Conservation (phyloP, 176 grass and related monocot genomes). For the Aegilops umbellulata region DNA sequence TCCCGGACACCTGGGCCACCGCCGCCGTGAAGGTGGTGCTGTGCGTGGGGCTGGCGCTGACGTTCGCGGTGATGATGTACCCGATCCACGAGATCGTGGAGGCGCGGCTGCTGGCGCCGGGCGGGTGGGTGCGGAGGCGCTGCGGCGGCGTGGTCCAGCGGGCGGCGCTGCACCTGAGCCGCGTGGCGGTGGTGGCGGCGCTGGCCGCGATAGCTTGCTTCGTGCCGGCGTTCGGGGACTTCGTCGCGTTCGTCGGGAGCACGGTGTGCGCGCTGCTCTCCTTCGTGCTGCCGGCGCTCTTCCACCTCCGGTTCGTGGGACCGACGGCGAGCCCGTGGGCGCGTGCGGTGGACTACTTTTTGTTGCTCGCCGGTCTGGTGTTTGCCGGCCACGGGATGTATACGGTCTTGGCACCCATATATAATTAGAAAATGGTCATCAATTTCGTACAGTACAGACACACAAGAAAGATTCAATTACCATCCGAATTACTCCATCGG, state of each 20-base stretch:
- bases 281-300: conserved; percentile 74
- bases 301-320: conserved; percentile 69
- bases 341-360: conserved; percentile 52
- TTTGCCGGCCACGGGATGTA: conserved; percentile 70
- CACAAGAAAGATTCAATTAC: neutral
- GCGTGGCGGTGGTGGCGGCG: conserved; percentile 49
- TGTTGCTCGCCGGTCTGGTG: conserved; percentile 52
- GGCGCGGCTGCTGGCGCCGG: conserved; percentile 46
- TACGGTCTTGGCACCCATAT: neutral
- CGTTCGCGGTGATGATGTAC: conserved; percentile 88
- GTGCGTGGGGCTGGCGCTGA: conserved; percentile 75
- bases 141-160: neutral
- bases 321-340: conserved; percentile 18
- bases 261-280: conserved; percentile 87
- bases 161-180: conserved; percentile 49
- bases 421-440: neutral
- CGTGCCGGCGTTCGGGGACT: conserved; percentile 73
- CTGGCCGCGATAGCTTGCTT: conserved; percentile 65
- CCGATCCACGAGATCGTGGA: conserved; percentile 93
- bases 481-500: no score
- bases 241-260: conserved; percentile 80
- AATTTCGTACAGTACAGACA: neutral
- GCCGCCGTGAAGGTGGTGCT: conserved; percentile 75
- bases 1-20: conserved; percentile 57
- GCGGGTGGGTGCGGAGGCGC: conserved; percentile 36